Evolutionary conservation across 805 yeast genomes (phyloP).

Genomic region (Grigorovia jiainica): DNA sequence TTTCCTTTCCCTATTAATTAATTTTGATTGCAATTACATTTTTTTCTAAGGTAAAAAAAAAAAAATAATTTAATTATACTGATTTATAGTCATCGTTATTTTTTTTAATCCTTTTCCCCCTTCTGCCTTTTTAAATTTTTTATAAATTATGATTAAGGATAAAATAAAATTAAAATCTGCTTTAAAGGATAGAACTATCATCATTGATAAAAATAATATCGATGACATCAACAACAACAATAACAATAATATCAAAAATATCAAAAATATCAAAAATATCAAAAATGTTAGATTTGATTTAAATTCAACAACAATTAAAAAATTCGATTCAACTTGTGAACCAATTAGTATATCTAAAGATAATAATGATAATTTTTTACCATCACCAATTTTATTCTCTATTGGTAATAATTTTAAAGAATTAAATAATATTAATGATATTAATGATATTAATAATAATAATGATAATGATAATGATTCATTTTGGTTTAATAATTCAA

Average conservation of each 20-base stretch:
- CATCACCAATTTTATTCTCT: conserved; percentile 14
- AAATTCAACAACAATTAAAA: conserved; percentile 50
- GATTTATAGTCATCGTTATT: too few relatives aligned
- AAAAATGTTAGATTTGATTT: conserved; percentile 60
- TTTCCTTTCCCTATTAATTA: too few relatives aligned
- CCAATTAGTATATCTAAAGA: conserved; percentile 57
- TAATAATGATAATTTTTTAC: conserved; percentile 29
- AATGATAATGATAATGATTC: conserved; percentile 4
- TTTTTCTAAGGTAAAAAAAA: too few relatives aligned
- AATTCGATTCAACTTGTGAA: conserved; percentile 50
- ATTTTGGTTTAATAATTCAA: conserved; percentile 10
- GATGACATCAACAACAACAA: too few relatives aligned
- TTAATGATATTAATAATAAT: background rate
- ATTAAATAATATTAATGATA: background rate
- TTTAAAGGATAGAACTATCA: background rate
- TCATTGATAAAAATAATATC: background rate
- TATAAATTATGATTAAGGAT: background rate
- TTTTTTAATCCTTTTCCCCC: too few relatives aligned
- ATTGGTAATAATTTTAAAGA: background rate
- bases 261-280: background rate
- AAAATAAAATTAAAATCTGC: background rate
- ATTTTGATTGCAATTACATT: too few relatives aligned
- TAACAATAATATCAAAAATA: background rate
- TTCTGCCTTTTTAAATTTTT: too few relatives aligned
- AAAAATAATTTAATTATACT: too few relatives aligned